These are phyloP conservation scores for Colletotrichum liriopes DNA, from an alignment of 2,329 filamentous ascomycete genomes.

Conservation along the genomic window DNA sequence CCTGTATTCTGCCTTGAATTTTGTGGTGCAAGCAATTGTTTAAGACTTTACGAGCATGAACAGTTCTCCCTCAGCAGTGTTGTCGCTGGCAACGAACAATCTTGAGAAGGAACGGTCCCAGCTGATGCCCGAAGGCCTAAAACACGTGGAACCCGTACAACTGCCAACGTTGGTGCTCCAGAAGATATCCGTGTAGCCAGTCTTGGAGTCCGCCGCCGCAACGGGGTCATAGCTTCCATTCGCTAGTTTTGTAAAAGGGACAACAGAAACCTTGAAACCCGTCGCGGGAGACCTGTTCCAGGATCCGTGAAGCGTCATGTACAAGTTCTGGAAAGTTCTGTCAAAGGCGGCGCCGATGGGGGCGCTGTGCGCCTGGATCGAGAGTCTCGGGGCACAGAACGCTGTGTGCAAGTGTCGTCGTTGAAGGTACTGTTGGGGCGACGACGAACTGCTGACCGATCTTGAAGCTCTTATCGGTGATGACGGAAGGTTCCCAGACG, in stretches of 20 bases:
- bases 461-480: slow-evolving; percentile 51
- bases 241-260: slow-evolving; percentile 51
- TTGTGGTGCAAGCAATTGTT: neutral
- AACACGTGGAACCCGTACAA: slow-evolving; percentile 48
- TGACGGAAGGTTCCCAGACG: slow-evolving; percentile 63
- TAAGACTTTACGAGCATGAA: slow-evolving; percentile 43
- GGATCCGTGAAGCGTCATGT: slow-evolving; percentile 74
- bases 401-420: slow-evolving; percentile 54
- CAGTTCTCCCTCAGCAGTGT: slow-evolving; percentile 46
- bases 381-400: slow-evolving; percentile 61
- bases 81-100: slow-evolving; percentile 48
- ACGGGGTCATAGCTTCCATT: slow-evolving; percentile 51
- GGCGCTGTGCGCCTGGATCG: slow-evolving; percentile 73
- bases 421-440: slow-evolving; percentile 53
- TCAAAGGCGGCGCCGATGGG: slow-evolving; percentile 76
- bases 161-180: slow-evolving; percentile 51
- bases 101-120: slow-evolving; percentile 46
- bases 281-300: slow-evolving; percentile 62
- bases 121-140: slow-evolving; percentile 46
- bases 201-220: slow-evolving; percentile 48
- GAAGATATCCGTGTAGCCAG: slow-evolving; percentile 52
- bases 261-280: slow-evolving; percentile 57
- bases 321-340: slow-evolving; percentile 63
- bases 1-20: neutral
- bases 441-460: slow-evolving; percentile 57